These are phyloP conservation scores for Saccharomyces cerevisiae DNA, from an alignment of 805 yeast species.

Conservation along the genomic window DNA sequence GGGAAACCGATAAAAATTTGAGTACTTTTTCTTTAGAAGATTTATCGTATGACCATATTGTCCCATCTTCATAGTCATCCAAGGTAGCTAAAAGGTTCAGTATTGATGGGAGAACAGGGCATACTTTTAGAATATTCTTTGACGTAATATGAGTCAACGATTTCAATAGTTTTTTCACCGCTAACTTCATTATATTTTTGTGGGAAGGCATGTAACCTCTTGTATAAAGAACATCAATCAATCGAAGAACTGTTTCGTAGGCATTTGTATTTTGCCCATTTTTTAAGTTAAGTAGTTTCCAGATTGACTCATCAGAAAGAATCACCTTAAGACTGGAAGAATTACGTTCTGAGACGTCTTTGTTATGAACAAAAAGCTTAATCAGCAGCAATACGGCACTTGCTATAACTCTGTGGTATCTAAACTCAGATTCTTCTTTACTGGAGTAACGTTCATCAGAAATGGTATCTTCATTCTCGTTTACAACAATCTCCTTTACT, in stretches of 20 bases:
- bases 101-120: constrained; percentile 41
- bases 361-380: constrained; percentile 18
- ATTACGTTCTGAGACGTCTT: constrained; percentile 14
- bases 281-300: constrained; percentile 35
- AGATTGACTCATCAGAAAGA: constrained; percentile 36
- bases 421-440: constrained; percentile 55
- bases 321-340: constrained; percentile 26
- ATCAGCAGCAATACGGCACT: constrained; percentile 44
- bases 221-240: constrained; percentile 30
- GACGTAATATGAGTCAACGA: constrained; percentile 27
- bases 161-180: constrained; percentile 29
- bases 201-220: constrained; percentile 11
- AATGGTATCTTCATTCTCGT: constrained; percentile 54
- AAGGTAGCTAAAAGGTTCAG: constrained; percentile 40
- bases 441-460: constrained; percentile 68
- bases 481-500: constrained; percentile 41
- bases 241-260: constrained; percentile 35
- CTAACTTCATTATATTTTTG: constrained; percentile 28
- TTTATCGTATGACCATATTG: constrained; percentile 50
- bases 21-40: constrained; percentile 37
- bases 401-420: constrained; percentile 50
- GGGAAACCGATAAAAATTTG: constrained; percentile 44
- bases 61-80: constrained; percentile 37
- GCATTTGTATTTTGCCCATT: constrained; percentile 34
- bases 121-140: constrained; percentile 36